Percentiles rank a stretch among this genome's conserved stretches.
Evolutionary conservation across 352 stramenopile genomes (phyloP).

Genomic region (Phytophthora citricola): DNA sequence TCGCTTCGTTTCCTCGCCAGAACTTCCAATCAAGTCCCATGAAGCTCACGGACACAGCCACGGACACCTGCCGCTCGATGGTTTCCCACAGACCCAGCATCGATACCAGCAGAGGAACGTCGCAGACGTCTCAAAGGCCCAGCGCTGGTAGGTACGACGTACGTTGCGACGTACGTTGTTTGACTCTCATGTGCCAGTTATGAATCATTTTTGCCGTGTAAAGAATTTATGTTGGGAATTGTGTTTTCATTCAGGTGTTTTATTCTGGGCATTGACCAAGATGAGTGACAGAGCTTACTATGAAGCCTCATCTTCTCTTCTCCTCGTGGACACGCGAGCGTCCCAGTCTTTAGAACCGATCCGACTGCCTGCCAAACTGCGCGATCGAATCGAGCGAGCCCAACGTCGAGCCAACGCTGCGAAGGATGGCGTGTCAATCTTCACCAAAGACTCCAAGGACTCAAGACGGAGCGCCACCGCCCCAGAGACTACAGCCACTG

Average conservation of each 20-base stretch:
- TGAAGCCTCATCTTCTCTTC: conserved; percentile 9
- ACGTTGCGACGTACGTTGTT: not conserved
- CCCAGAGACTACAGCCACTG: conserved; percentile 7
- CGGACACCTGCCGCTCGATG: conserved; percentile 7
- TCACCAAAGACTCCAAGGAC: conserved; percentile 43
- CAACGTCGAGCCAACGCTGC: conserved; percentile 66
- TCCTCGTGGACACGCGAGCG: conserved; percentile 58
- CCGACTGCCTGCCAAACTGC: conserved; percentile 63
- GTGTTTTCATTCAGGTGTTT: conserved; percentile 3
- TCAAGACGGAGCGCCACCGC: conserved; percentile 16
- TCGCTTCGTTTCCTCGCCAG: conserved; percentile 15
- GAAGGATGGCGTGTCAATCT: conserved; percentile 80
- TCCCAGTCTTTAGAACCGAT: conserved; percentile 71
- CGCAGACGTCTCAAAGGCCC: conserved; percentile 16
- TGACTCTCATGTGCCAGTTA: conserved; percentile 2
- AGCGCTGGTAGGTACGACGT: conserved; percentile 26
- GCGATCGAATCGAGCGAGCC: conserved; percentile 63
- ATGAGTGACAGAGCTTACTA: conserved; percentile 19
- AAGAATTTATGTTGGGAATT: conserved; percentile 1
- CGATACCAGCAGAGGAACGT: conserved; percentile 18
- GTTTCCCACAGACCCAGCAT: conserved; percentile 16
- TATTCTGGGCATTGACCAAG: not conserved
- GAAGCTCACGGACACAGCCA: conserved; percentile 15
- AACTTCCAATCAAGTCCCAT: conserved; percentile 16
- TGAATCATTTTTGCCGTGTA: conserved; percentile 33